phyloP scores from a whole-genome alignment of 345 rosid species.

The Ailanthus altissimus region DNA sequence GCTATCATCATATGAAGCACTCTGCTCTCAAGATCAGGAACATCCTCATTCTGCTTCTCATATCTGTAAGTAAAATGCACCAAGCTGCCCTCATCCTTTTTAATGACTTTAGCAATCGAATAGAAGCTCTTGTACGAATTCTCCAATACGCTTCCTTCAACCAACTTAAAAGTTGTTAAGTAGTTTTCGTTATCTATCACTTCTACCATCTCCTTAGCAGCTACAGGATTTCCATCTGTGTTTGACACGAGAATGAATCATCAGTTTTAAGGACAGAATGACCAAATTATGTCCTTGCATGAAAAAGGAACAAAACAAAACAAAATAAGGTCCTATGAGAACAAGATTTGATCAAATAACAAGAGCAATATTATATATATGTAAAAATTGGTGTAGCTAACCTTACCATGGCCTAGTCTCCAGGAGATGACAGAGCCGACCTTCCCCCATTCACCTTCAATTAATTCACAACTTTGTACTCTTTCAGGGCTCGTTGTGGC shows the following conservation, averaged over 20 bases:
- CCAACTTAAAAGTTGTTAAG: background rate
- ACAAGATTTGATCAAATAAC: background rate
- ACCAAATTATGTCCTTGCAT: background rate
- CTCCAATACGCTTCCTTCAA: background rate
- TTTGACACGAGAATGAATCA: background rate
- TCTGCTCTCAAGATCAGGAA: background rate
- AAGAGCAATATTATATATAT: background rate
- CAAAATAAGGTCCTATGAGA: background rate
- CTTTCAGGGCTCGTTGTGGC: background rate
- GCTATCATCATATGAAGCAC: background rate
- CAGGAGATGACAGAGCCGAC: background rate
- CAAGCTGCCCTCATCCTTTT: background rate
- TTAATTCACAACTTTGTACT: background rate
- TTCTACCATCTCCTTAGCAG: background rate
- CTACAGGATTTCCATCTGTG: background rate
- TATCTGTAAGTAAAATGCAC: background rate
- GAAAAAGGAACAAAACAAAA: background rate
- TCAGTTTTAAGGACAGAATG: background rate
- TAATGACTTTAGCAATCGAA: background rate
- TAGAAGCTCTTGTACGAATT: conserved; percentile 5
- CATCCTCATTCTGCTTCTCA: background rate
- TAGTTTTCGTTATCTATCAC: background rate
- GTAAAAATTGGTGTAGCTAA: background rate
- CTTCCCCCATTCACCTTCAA: conserved; percentile 4
- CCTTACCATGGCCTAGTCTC: background rate